Conservation (phyloP, 768 basidiomycete genomes). For the Agrocybe chaxingu region DNA sequence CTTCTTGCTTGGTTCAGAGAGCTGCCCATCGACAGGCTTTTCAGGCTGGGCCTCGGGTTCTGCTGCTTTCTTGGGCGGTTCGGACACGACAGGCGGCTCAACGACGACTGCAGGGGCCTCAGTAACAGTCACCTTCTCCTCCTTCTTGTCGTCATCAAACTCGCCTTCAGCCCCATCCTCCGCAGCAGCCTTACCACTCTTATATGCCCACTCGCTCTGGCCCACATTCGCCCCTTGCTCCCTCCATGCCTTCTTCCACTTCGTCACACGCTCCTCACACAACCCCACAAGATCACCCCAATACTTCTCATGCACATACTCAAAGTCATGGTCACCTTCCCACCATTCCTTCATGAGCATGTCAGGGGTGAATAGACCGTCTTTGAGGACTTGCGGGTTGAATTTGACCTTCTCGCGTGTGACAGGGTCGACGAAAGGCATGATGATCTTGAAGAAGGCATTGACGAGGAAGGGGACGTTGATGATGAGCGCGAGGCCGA, state of each 20-base stretch:
- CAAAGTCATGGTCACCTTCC: slow-evolving; percentile 65
- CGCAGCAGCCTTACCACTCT: slow-evolving; percentile 23
- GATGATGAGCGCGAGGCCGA: slow-evolving; percentile 69
- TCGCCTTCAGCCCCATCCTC: neutral
- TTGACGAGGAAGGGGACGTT: slow-evolving; percentile 80
- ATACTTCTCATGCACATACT: slow-evolving; percentile 72
- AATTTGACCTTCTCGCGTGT: slow-evolving; percentile 75
- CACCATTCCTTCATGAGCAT: slow-evolving; percentile 71
- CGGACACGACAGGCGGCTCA: neutral
- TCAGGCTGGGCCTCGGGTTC: neutral
- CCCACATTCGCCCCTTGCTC: slow-evolving; percentile 68
- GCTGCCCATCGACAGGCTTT: neutral
- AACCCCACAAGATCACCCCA: slow-evolving; percentile 64
- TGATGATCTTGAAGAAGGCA: slow-evolving; percentile 74
- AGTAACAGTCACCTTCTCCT: neutral
- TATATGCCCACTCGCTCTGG: slow-evolving; percentile 78
- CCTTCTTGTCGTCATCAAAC: slow-evolving; percentile 6
- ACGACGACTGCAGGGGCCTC: neutral
- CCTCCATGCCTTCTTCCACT: slow-evolving; percentile 62
- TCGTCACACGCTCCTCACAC: slow-evolving; percentile 46
- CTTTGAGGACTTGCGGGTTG: slow-evolving; percentile 64
- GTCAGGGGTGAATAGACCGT: slow-evolving; percentile 64
- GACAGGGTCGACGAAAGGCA: slow-evolving; percentile 80
- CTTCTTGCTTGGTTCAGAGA: neutral
- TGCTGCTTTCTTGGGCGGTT: too few relatives aligned